phyloP scores from a whole-genome alignment of 2,329 filamentous ascomycete genomes.

The Aspergillus puulaauensis region DNA sequence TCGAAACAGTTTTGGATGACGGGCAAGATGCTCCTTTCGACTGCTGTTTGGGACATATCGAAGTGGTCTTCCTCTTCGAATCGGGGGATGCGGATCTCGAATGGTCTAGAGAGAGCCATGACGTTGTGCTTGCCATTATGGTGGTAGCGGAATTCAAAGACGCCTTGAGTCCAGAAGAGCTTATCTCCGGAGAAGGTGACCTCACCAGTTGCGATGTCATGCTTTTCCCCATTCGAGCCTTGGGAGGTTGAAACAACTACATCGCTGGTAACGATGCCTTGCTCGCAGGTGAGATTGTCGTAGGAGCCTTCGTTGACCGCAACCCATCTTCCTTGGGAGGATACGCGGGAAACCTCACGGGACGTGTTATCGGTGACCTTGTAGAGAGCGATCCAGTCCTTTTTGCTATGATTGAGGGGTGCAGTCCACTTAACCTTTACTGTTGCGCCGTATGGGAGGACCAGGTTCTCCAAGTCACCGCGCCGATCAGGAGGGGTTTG shows the following conservation, averaged over 20 bases:
- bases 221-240: slow-evolving; percentile 48
- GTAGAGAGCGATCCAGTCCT: slow-evolving; percentile 95
- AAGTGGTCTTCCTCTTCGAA: slow-evolving; percentile 74
- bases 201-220: slow-evolving; percentile 71
- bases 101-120: slow-evolving; percentile 90
- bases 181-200: slow-evolving; percentile 89
- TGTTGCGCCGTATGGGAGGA: slow-evolving; percentile 85
- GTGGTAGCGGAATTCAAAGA: slow-evolving; percentile 96
- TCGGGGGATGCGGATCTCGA: slow-evolving; percentile 79
- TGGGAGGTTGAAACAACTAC: slow-evolving; percentile 51
- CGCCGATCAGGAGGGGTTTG: slow-evolving; percentile 63
- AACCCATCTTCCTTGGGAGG: slow-evolving; percentile 86
- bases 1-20: slow-evolving; percentile 92
- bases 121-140: slow-evolving; percentile 90
- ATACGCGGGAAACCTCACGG: slow-evolving; percentile 77
- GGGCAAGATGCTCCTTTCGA: slow-evolving; percentile 76
- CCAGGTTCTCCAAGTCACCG: slow-evolving; percentile 68
- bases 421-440: slow-evolving; percentile 90
- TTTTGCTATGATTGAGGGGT: slow-evolving; percentile 80
- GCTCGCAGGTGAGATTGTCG: slow-evolving; percentile 71
- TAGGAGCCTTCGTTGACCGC: slow-evolving; percentile 75
- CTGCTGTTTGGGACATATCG: slow-evolving; percentile 63
- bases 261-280: slow-evolving; percentile 72
- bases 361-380: slow-evolving; percentile 92
- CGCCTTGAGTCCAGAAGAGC: slow-evolving; percentile 94